These are phyloP conservation scores for Synchytrium microbalum DNA, from an alignment of 371 early-diverging fungal species.

Conservation along the genomic window DNA sequence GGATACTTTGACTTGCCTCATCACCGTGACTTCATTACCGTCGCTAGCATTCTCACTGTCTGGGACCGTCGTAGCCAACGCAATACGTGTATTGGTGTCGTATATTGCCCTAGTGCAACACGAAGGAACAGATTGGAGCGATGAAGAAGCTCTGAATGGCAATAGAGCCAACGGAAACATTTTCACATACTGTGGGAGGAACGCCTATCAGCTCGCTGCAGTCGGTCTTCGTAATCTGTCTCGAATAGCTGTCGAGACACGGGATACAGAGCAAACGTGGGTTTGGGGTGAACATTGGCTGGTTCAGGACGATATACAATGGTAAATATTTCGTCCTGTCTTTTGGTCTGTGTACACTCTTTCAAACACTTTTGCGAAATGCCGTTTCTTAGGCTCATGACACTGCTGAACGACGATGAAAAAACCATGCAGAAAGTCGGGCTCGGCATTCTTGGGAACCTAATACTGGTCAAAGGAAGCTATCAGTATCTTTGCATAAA, in stretches of 20 bases:
- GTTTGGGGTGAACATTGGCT: slow-evolving; percentile 29
- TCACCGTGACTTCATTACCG: slow-evolving; percentile 9
- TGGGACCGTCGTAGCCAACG: slow-evolving; percentile 9
- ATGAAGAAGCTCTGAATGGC: slow-evolving; percentile 5
- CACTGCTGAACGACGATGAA: slow-evolving; percentile 27
- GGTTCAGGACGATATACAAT: slow-evolving; percentile 21
- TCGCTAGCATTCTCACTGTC: slow-evolving; percentile 7
- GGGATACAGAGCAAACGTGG: slow-evolving; percentile 6
- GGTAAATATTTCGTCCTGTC: slow-evolving; percentile 1
- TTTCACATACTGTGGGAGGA: slow-evolving; percentile 27
- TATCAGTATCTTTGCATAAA: slow-evolving; percentile 11
- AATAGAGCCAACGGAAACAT: slow-evolving; percentile 4
- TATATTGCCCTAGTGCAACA: slow-evolving; percentile 20
- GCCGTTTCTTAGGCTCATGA: slow-evolving; percentile 10
- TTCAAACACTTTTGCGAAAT: not conserved
- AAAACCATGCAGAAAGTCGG: slow-evolving; percentile 21
- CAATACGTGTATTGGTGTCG: slow-evolving; percentile 20
- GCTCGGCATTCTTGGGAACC: slow-evolving; percentile 28
- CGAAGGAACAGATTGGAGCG: slow-evolving; percentile 12
- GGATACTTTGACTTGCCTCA: slow-evolving; percentile 13
- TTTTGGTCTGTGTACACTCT: not conserved
- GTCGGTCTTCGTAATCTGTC: slow-evolving; percentile 18
- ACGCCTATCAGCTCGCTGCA: slow-evolving; percentile 20
- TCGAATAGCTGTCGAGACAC: slow-evolving; percentile 13
- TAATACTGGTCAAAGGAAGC: slow-evolving; percentile 25